These are phyloP conservation scores for Keithomyces neogunnii DNA, from an alignment of 2,329 filamentous ascomycete genomes.

Conservation along the genomic window DNA sequence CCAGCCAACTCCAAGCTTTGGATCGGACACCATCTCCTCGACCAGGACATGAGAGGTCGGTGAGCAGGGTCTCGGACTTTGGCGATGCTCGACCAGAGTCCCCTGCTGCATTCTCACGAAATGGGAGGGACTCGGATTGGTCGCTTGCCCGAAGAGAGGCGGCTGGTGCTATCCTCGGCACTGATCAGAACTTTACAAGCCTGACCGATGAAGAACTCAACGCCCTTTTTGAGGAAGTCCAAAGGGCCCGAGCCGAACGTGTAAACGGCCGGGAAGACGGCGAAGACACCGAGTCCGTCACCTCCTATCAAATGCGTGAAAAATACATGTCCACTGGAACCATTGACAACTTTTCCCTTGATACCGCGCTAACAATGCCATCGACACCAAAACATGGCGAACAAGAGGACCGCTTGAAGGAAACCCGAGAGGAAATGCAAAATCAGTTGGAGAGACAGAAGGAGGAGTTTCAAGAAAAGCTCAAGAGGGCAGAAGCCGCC, in stretches of 20 bases:
- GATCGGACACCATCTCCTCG: slow-evolving; percentile 44
- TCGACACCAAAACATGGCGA: slow-evolving; percentile 78
- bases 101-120: slow-evolving; percentile 56
- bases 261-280: slow-evolving; percentile 69
- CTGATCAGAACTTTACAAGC: slow-evolving; percentile 83
- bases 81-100: slow-evolving; percentile 74
- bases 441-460: slow-evolving; percentile 74
- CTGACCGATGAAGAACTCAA: slow-evolving; percentile 93
- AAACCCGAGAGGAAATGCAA: slow-evolving; percentile 77
- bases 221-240: slow-evolving; percentile 86
- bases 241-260: slow-evolving; percentile 70
- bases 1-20: slow-evolving; percentile 51
- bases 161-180: slow-evolving; percentile 80
- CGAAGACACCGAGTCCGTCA: slow-evolving; percentile 83
- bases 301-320: slow-evolving; percentile 80
- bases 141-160: slow-evolving; percentile 88
- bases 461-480: slow-evolving; percentile 69
- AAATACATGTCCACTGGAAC: slow-evolving; percentile 95
- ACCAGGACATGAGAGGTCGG: slow-evolving; percentile 62
- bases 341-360: slow-evolving; percentile 90
- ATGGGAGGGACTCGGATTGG: slow-evolving; percentile 83
- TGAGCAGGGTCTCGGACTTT: slow-evolving; percentile 73
- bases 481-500: slow-evolving; percentile 66
- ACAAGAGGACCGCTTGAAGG: slow-evolving; percentile 64
- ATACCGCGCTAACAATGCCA: slow-evolving; percentile 89